A percentile compares a stretch with the other conserved stretches of the same genome.
Evolutionary conservation across 306 rosid genomes (phyloP).

Genomic region (Gleditsia sinensis): DNA sequence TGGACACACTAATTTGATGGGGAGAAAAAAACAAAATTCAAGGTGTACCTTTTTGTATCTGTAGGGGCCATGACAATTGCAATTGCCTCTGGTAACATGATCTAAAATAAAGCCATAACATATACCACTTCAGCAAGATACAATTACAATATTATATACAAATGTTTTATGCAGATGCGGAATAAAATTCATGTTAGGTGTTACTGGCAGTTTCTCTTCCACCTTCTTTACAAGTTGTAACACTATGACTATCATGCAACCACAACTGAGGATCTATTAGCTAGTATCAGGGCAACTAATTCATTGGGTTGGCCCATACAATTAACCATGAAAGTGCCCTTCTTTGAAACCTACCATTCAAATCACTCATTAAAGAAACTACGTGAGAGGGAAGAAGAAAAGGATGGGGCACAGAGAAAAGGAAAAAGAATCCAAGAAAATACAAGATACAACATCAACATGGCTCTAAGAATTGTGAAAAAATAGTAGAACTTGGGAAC

Average conservation of each 20-base stretch:
- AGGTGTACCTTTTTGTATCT: conserved; percentile 69
- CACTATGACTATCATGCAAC: conserved; percentile 2
- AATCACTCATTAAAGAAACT: background rate
- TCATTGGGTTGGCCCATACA: conserved; percentile 11
- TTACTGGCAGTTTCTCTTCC: background rate
- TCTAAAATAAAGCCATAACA: conserved; percentile 56
- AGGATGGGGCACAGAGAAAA: background rate
- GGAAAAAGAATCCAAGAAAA: background rate
- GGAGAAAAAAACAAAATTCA: background rate
- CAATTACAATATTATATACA: background rate
- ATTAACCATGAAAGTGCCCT: background rate
- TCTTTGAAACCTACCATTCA: background rate
- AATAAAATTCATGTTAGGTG: background rate
- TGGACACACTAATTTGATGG: background rate
- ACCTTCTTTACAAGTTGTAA: conserved; percentile 1
- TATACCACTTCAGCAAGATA: background rate
- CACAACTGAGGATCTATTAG: background rate
- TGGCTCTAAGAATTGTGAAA: background rate
- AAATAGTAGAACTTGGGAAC: background rate
- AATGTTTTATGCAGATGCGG: background rate
- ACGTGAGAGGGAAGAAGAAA: background rate
- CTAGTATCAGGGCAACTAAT: conserved; percentile 3
- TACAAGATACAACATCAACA: background rate
- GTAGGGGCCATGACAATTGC: conserved; percentile 99
- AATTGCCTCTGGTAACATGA: conserved; percentile 97